A percentile compares a stretch with the other conserved stretches of the same genome.
Conservation (phyloP, 225 moss, liverwort and hornwort species). For the Pseudoscleropodium purum region DNA sequence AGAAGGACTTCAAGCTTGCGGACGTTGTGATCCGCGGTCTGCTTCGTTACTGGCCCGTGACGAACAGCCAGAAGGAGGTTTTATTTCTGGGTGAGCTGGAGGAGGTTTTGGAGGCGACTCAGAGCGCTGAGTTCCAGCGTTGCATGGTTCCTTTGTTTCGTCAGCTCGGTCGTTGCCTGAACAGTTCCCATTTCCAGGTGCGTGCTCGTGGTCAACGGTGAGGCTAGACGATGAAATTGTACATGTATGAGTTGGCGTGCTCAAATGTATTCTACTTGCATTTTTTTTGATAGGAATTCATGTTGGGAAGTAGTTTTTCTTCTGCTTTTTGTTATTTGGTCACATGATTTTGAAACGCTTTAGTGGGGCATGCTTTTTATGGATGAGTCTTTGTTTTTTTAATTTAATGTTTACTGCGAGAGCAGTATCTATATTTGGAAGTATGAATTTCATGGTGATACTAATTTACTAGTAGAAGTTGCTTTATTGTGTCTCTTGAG, state of each 20-base stretch:
- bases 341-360: too few species aligned
- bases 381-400: not conserved
- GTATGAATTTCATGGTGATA: not conserved
- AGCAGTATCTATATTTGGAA: too few species aligned
- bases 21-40: conserved; percentile 51
- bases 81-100: conserved; percentile 90
- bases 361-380: not conserved
- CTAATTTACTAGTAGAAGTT: too few species aligned
- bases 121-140: conserved; percentile 90
- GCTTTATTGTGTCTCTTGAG: not conserved
- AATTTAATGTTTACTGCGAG: rapidly evolving
- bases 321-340: too few species aligned
- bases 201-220: not conserved
- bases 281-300: not conserved
- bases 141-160: conserved; percentile 92
- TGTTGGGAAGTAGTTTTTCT: too few species aligned
- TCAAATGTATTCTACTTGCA: not conserved
- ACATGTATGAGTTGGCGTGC: not conserved
- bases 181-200: conserved; percentile 98
- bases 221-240: not conserved
- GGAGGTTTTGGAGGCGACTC: conserved; percentile 96
- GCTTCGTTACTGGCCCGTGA: conserved; percentile 52
- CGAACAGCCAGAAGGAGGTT: conserved; percentile 56
- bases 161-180: conserved; percentile 91
- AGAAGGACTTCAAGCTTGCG: conserved; percentile 50